These are phyloP conservation scores for Suillus brevipes DNA, from an alignment of 768 basidiomycete species.

Conservation along the genomic window DNA sequence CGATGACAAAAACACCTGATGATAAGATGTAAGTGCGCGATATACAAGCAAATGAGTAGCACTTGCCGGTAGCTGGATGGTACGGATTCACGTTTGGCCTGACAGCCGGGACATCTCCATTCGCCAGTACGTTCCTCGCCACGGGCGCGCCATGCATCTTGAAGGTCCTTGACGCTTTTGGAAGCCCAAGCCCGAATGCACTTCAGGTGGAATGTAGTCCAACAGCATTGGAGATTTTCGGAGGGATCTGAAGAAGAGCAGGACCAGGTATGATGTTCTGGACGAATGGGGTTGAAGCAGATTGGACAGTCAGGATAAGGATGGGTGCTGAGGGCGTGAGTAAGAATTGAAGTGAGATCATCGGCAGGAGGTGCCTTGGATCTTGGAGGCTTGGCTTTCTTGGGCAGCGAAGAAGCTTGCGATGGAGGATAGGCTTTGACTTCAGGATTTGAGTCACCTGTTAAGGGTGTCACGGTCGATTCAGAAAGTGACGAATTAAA, in stretches of 20 bases:
- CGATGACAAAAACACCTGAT: constrained; percentile 83
- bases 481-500: constrained; percentile 40
- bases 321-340: constrained; percentile 59
- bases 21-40: constrained; percentile 15
- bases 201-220: constrained; percentile 87
- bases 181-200: constrained; percentile 89
- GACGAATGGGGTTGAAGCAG: constrained; percentile 80
- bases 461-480: not conserved
- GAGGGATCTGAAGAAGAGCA: constrained; percentile 59
- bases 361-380: constrained; percentile 36
- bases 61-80: constrained; percentile 68
- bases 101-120: constrained; percentile 96
- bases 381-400: constrained; percentile 13
- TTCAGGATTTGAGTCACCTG: not conserved
- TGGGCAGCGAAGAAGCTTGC: constrained; percentile 6
- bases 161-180: constrained; percentile 73
- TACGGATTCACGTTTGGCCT: constrained; percentile 66
- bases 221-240: constrained; percentile 63
- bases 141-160: constrained; percentile 70
- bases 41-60: not conserved
- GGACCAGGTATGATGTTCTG: constrained; percentile 83
- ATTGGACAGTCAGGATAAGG: constrained; percentile 81
- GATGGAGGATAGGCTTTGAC: not conserved
- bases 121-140: constrained; percentile 70
- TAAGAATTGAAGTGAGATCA: constrained; percentile 77